These are phyloP conservation scores for Flaveria ramosissima DNA, from an alignment of 129 eudicot species.

Conservation along the genomic window DNA sequence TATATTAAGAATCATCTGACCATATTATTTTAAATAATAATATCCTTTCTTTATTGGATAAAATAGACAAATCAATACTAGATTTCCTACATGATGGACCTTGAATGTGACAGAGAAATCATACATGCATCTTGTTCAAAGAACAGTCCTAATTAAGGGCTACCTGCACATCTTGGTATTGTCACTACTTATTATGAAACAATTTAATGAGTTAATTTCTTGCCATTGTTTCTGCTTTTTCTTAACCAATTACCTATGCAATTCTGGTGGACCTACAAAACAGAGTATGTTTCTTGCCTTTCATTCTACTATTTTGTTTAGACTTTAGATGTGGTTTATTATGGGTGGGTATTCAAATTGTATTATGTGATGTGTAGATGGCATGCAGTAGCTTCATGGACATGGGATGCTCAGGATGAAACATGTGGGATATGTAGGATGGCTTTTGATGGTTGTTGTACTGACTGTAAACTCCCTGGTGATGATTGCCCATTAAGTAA, in stretches of 20 bases:
- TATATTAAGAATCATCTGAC: neutral
- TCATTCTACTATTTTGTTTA: neutral
- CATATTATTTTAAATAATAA: neutral
- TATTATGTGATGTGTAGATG: conserved; percentile 45
- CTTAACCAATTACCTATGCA: conserved; percentile 42
- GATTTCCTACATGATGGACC: neutral
- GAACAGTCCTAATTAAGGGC: neutral
- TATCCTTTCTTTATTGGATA: neutral
- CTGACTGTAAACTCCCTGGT: conserved; percentile 92
- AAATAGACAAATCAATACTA: neutral
- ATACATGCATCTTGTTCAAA: neutral
- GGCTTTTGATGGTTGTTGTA: conserved; percentile 99
- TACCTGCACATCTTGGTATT: neutral
- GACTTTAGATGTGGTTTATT: neutral
- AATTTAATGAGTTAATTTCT: neutral
- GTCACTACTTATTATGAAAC: too few species aligned
- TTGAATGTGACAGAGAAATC: neutral
- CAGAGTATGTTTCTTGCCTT: conserved; percentile 54
- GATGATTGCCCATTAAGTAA: conserved; percentile 92
- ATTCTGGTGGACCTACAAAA: conserved; percentile 37
- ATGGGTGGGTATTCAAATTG: neutral
- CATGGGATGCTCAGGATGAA: conserved; percentile 99
- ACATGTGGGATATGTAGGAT: conserved; percentile 94
- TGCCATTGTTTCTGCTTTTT: conserved; percentile 25
- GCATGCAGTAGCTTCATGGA: conserved; percentile 99